Conservation (phyloP, 345 rosid species). For the Excoecaria cochinchinensis region DNA sequence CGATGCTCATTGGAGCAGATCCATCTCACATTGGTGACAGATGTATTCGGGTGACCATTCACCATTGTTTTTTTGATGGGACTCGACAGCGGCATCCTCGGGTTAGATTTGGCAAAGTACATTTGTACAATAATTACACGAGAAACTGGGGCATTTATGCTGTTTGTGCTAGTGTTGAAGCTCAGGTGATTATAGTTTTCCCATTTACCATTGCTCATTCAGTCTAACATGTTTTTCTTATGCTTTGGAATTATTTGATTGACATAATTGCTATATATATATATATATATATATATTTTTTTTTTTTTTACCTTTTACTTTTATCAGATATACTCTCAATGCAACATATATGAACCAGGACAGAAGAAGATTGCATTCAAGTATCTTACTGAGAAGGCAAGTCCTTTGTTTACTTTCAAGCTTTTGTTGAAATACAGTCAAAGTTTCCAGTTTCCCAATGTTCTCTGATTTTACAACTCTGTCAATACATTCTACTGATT, state of each 20-base stretch:
- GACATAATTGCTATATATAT: background rate
- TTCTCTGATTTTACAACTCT: background rate
- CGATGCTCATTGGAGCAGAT: slow-evolving; percentile 87
- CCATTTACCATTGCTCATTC: background rate
- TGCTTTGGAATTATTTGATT: background rate
- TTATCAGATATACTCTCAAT: slow-evolving; percentile 76
- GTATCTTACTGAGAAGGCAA: slow-evolving; percentile 79
- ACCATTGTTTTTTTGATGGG: slow-evolving; percentile 91
- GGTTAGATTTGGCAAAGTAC: slow-evolving; percentile 80
- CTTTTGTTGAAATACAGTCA: background rate
- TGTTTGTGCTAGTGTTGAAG: slow-evolving; percentile 86
- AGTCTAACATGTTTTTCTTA: background rate
- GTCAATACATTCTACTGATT: background rate
- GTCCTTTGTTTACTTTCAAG: background rate
- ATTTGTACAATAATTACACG: slow-evolving; percentile 84
- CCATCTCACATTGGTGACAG: slow-evolving; percentile 71
- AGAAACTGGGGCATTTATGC: slow-evolving; percentile 92
- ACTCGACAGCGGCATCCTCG: slow-evolving; percentile 95
- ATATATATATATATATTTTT: no score
- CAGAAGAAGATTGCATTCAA: slow-evolving; percentile 87
- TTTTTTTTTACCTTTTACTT: slow-evolving; percentile 6
- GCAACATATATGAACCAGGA: slow-evolving; percentile 94
- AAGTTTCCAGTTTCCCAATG: background rate
- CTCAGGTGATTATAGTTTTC: slow-evolving; percentile 54
- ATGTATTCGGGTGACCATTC: slow-evolving; percentile 84